These are phyloP conservation scores for Taxillus chinensis DNA, from an alignment of 164 flowering plant genomes.

Conservation along the genomic window DNA sequence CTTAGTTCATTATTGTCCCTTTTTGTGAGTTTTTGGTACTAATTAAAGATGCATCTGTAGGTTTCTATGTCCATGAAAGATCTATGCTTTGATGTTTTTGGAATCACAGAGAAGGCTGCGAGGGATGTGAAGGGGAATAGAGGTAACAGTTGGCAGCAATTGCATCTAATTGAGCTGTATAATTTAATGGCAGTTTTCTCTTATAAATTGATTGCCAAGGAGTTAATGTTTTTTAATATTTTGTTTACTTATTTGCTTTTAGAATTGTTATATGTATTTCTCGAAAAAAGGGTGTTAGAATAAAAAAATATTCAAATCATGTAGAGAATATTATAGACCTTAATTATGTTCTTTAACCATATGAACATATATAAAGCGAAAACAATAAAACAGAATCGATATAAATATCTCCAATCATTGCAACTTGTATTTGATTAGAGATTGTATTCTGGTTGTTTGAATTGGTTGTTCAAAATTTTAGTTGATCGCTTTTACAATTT, in stretches of 20 bases:
- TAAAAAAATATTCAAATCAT: no score
- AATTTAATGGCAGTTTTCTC: background rate
- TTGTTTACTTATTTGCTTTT: constrained; percentile 1
- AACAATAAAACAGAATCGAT: no score
- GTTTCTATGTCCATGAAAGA: constrained; percentile 82
- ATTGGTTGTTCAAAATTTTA: no score
- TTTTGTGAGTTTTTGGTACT: background rate
- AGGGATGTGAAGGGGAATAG: constrained; percentile 68
- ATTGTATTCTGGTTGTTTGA: no score
- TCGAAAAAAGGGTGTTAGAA: no score
- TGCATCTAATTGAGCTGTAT: background rate
- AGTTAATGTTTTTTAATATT: background rate
- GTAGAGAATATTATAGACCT: no score
- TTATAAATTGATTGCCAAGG: background rate
- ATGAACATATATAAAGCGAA: no score
- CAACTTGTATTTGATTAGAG: no score
- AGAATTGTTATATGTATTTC: constrained; percentile 78
- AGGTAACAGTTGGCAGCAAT: constrained; percentile 29
- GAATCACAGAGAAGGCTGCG: constrained; percentile 69
- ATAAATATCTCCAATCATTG: no score
- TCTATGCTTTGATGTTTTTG: constrained; percentile 78
- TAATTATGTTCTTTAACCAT: no score
- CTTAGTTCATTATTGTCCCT: no score
- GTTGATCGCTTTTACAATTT: no score
- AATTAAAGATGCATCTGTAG: constrained; percentile 21